Evolutionary conservation across 73 alveolate species (phyloP).

Genomic region (Paramecium pentaurelia): DNA sequence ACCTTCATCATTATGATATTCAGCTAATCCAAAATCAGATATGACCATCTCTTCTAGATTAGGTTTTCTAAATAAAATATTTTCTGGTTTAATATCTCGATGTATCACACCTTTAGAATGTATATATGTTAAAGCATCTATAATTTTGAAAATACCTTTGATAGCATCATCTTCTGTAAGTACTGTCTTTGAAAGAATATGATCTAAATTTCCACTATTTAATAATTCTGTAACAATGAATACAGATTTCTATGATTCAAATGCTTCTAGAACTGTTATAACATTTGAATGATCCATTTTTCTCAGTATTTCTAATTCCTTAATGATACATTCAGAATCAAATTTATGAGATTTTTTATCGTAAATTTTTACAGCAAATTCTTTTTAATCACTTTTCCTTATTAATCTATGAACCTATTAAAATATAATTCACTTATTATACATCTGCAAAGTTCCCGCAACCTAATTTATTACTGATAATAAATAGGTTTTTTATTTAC

Average conservation of each 20-base stretch:
- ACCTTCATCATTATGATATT: not conserved
- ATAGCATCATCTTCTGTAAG: not conserved
- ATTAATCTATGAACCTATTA: not conserved
- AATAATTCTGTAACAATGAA: not conserved
- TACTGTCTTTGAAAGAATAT: not conserved
- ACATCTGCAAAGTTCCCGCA: constrained; percentile 10
- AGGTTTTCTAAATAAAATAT: constrained; percentile 29
- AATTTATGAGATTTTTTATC: not conserved
- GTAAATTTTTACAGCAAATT: not conserved
- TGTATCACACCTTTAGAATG: constrained; percentile 50
- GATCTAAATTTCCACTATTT: not conserved
- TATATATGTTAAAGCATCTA: not conserved
- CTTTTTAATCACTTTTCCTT: not conserved
- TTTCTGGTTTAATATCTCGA: constrained; percentile 60
- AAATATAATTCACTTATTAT: not conserved
- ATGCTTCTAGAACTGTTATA: not conserved
- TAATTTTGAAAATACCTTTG: not conserved
- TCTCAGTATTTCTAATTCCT: not conserved
- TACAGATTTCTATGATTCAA: not conserved
- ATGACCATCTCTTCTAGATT: constrained; percentile 16
- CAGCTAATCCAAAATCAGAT: constrained; percentile 42
- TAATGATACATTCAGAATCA: not conserved
- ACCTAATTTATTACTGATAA: not conserved
- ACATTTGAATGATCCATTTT: constrained; percentile 41
- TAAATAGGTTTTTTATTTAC: not conserved